Evolutionary conservation across 495 filamentous ascomycete species (phyloP).

Genomic region (Hypoxylon cercidicola): DNA sequence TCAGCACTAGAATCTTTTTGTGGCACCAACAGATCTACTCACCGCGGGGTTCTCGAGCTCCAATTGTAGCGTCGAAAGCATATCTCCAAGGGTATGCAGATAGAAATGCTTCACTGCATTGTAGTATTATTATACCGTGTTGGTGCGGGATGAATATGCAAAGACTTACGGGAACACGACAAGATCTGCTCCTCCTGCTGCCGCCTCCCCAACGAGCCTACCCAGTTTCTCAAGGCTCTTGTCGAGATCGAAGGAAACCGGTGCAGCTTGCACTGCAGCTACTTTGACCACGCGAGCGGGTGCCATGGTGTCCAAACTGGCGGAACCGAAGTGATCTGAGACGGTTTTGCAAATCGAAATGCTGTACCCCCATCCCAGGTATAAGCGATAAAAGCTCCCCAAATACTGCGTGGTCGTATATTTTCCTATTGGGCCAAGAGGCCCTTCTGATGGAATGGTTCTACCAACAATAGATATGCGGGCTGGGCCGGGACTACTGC

Average conservation of each 20-base stretch:
- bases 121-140: constrained; percentile 9
- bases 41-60: constrained; percentile 54
- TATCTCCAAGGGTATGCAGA: constrained; percentile 58
- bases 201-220: constrained; percentile 53
- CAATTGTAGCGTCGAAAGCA: constrained; percentile 56
- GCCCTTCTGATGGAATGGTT: constrained; percentile 2
- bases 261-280: constrained; percentile 57
- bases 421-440: constrained; percentile 13
- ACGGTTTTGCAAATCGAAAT: constrained; percentile 17
- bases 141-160: constrained; percentile 27
- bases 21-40: constrained; percentile 10
- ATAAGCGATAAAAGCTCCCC: constrained; percentile 6
- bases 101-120: constrained; percentile 50
- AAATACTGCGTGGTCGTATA: constrained; percentile 1
- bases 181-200: constrained; percentile 54
- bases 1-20: constrained; percentile 17
- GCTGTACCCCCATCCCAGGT: constrained; percentile 2
- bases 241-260: constrained; percentile 54
- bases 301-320: constrained; percentile 34
- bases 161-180: constrained; percentile 58
- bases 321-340: constrained; percentile 13
- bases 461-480: constrained; percentile 14
- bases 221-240: constrained; percentile 53
- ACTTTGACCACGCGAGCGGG: constrained; percentile 37
- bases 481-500: constrained; percentile 27